Evolutionary conservation across 345 rosid genomes (phyloP).

Genomic region (Syzygium jambos): DNA sequence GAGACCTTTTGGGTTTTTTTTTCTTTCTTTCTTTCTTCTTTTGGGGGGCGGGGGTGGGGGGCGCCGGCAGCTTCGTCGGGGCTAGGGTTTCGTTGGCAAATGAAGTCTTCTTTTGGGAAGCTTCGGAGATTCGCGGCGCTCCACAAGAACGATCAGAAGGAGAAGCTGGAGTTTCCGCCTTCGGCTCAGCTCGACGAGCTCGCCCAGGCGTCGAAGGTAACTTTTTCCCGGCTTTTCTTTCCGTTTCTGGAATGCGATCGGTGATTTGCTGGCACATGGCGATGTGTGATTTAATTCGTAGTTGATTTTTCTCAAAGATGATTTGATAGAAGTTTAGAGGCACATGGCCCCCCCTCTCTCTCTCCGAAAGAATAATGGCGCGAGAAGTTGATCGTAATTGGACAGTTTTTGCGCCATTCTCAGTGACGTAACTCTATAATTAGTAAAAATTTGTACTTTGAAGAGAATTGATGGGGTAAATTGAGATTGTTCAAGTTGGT

Average conservation of each 20-base stretch:
- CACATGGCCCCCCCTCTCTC: background rate
- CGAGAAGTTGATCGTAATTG: background rate
- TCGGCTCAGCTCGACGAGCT: conserved; percentile 67
- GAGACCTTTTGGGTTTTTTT: background rate
- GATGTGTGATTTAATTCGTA: background rate
- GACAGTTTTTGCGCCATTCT: background rate
- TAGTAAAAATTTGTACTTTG: background rate
- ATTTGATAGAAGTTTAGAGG: background rate
- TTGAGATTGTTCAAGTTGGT: background rate
- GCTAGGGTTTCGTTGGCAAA: conserved; percentile 29
- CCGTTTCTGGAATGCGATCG: background rate
- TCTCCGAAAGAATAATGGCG: background rate
- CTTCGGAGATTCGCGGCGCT: conserved; percentile 65
- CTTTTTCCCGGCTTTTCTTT: background rate
- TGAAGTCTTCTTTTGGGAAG: conserved; percentile 73
- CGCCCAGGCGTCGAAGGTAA: conserved; percentile 77
- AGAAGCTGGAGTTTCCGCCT: conserved; percentile 39
- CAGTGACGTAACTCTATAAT: background rate
- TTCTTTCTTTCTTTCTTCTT: too few relatives aligned
- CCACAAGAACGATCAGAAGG: conserved; percentile 58
- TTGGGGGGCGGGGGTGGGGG: background rate
- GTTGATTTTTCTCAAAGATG: background rate
- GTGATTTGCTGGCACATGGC: background rate
- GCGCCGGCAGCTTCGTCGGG: background rate
- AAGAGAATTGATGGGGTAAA: background rate